Evolutionary conservation across 192 early-diverging fungal genomes (phyloP).

Genomic region (Linnemannia zychae): DNA sequence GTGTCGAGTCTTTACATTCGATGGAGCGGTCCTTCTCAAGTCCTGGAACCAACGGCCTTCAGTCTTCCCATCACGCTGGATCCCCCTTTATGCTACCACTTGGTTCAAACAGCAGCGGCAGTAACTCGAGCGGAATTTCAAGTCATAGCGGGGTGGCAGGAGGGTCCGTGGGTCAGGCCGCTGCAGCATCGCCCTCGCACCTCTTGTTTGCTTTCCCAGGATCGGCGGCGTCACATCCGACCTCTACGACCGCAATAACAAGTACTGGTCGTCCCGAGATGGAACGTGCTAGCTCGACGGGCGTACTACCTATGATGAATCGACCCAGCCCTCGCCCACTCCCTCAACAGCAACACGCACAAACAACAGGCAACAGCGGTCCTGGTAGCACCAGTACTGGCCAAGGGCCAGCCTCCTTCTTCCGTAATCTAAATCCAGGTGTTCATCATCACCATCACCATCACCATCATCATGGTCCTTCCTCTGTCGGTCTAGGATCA

Average conservation of each 20-base stretch:
- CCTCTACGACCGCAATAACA: background rate
- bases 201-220: conserved; percentile 21
- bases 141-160: background rate
- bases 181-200: conserved; percentile 19
- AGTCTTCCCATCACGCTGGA: conserved; percentile 13
- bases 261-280: conserved; percentile 4
- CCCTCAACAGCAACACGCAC: conserved; percentile 4
- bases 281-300: conserved; percentile 29
- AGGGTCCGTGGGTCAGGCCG: background rate
- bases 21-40: conserved; percentile 45
- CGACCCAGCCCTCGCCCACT: conserved; percentile 4
- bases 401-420: background rate
- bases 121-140: background rate
- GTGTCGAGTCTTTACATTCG: conserved; percentile 12
- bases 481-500: background rate
- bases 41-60: conserved; percentile 18
- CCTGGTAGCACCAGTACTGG: background rate
- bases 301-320: conserved; percentile 23
- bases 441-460: background rate
- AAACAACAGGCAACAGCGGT: background rate
- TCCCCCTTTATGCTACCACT: conserved; percentile 28
- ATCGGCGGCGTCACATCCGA: background rate
- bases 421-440: background rate
- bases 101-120: background rate
- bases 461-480: background rate